phyloP scores from a whole-genome alignment of 2,329 filamentous ascomycete species.

The Calonectria pseudoturangicola region DNA sequence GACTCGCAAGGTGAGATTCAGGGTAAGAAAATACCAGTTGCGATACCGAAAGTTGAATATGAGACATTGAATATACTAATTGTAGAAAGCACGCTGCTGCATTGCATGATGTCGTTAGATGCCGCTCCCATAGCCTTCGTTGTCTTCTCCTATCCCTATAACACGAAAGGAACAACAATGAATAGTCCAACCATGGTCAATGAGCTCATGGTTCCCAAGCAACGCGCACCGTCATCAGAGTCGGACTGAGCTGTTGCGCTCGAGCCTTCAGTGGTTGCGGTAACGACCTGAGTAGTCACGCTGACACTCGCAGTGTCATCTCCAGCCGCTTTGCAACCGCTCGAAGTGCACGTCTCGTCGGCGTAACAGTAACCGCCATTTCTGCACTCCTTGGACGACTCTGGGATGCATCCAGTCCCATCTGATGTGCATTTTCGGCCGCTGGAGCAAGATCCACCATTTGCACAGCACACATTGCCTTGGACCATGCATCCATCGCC shows the following conservation, averaged over 20 bases:
- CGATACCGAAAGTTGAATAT: background rate
- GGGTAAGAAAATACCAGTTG: background rate
- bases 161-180: background rate
- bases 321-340: background rate
- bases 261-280: background rate
- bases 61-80: background rate
- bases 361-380: background rate
- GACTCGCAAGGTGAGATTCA: too few relatives aligned
- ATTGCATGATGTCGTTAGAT: background rate
- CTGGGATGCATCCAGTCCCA: slow-evolving; percentile 5
- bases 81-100: background rate
- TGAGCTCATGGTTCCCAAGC: background rate
- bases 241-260: background rate
- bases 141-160: background rate
- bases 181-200: slow-evolving; percentile 4
- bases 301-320: slow-evolving; percentile 1
- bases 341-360: background rate
- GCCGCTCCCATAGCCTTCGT: background rate
- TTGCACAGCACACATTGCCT: slow-evolving; percentile 16
- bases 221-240: background rate
- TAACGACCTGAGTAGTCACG: slow-evolving; percentile 8
- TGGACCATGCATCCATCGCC: slow-evolving; percentile 4
- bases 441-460: slow-evolving; percentile 14
- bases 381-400: background rate
- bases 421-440: slow-evolving; percentile 4